Conservation (phyloP, 768 basidiomycete species). For the Phylloporus arenicola region DNA sequence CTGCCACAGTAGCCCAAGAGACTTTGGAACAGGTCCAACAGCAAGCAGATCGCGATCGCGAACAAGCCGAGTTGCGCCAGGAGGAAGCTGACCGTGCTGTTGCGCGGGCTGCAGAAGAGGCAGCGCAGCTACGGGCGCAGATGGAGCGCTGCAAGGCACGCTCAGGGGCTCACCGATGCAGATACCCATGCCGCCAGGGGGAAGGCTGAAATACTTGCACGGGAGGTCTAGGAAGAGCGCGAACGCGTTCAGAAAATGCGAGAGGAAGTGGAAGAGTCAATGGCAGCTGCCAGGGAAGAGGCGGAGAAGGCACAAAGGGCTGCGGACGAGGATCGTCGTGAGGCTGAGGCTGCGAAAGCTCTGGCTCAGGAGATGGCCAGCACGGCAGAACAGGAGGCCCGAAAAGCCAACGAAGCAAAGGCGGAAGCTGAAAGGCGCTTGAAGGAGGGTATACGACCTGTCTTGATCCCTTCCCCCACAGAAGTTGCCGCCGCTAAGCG, state of each 20-base stretch:
- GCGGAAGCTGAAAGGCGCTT: conserved; percentile 15
- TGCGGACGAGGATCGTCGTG: conserved; percentile 7
- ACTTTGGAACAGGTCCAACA: background rate
- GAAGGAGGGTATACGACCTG: conserved; percentile 24
- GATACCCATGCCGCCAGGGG: conserved; percentile 2
- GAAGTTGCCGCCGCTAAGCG: conserved; percentile 17
- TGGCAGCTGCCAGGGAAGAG: conserved; percentile 7
- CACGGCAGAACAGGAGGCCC: conserved; percentile 12
- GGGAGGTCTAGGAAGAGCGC: conserved; percentile 3
- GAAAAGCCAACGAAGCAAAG: conserved; percentile 2
- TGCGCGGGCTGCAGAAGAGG: conserved; percentile 8
- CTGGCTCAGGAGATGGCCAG: conserved; percentile 7
- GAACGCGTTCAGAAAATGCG: background rate
- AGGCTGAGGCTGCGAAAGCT: conserved; percentile 3
- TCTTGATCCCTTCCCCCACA: conserved; percentile 16
- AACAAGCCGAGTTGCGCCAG: conserved; percentile 1
- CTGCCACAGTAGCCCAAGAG: background rate
- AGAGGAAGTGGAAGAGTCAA: conserved; percentile 2
- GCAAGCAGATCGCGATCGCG: conserved; percentile 6
- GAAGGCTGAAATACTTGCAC: conserved; percentile 2
- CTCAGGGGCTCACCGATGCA: conserved; percentile 3
- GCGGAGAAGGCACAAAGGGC: conserved; percentile 1
- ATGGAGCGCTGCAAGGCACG: conserved; percentile 4
- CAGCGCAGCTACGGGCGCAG: conserved; percentile 1
- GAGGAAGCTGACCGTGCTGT: conserved; percentile 3